Evolutionary conservation across 805 yeast species (phyloP).

Genomic region (Schwanniomyces yamadae): DNA sequence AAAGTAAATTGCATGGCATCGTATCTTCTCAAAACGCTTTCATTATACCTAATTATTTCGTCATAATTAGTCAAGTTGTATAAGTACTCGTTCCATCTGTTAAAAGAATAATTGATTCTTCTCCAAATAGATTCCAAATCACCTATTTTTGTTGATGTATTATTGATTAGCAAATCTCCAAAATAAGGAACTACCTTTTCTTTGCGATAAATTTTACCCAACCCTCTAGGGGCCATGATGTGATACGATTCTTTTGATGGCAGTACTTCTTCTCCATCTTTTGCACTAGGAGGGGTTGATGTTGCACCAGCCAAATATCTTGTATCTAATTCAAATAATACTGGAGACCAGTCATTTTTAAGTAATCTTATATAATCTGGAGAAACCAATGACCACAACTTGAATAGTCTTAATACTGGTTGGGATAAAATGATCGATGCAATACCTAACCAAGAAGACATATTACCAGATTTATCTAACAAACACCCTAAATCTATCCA

Average conservation of each 20-base stretch:
- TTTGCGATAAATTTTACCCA: constrained; percentile 74
- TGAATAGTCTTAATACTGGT: constrained; percentile 71
- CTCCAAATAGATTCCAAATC: constrained; percentile 66
- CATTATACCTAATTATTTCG: constrained; percentile 38
- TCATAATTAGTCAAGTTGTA: constrained; percentile 45
- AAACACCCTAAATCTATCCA: constrained; percentile 85
- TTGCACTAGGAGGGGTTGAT: constrained; percentile 6
- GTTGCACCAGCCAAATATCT: constrained; percentile 51
- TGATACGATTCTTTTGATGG: constrained; percentile 51
- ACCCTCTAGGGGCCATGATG: constrained; percentile 83
- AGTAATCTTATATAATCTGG: constrained; percentile 57
- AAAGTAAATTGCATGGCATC: constrained; percentile 43
- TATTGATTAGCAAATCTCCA: constrained; percentile 74
- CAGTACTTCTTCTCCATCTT: constrained; percentile 4
- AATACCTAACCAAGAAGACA: constrained; percentile 92
- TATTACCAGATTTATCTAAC: constrained; percentile 80
- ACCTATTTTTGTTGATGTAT: constrained; percentile 35
- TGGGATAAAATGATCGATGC: constrained; percentile 80
- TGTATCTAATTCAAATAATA: constrained; percentile 82
- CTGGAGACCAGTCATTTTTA: constrained; percentile 88
- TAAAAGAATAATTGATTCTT: constrained; percentile 68
- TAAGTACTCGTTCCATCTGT: constrained; percentile 79
- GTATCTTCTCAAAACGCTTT: constrained; percentile 38
- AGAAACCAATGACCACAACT: constrained; percentile 74
- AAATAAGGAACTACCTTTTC: constrained; percentile 83